Evolutionary conservation across 2,329 filamentous ascomycete species (phyloP).

Genomic region (Fusarium sp.): DNA sequence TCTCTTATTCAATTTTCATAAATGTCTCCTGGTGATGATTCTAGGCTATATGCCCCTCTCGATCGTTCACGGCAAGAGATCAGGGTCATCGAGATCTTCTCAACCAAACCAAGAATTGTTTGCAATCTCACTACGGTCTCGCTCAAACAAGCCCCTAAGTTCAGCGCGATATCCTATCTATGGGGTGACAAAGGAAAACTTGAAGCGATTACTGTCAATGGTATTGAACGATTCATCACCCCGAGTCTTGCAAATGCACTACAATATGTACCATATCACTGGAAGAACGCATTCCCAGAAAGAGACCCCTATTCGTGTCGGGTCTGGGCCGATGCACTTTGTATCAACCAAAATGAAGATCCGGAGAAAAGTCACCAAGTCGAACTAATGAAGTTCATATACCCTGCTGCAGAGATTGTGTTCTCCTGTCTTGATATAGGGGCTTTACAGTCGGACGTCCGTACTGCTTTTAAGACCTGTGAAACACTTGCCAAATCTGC

Average conservation of each 20-base stretch:
- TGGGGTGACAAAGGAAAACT: not conserved
- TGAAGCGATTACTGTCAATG: not conserved
- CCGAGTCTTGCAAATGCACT: not conserved
- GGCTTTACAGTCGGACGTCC: no score
- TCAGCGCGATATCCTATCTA: not conserved
- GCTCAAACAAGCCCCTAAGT: not conserved
- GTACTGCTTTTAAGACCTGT: no score
- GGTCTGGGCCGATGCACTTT: no score
- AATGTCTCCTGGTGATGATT: rapidly evolving
- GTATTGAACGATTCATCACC: not conserved
- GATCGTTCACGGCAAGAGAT: not conserved
- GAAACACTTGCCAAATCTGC: no score
- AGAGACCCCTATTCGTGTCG: no score
- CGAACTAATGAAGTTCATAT: no score
- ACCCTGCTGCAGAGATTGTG: no score
- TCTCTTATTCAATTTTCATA: no score
- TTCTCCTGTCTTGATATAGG: no score
- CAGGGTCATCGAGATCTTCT: not conserved
- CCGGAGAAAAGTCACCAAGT: no score
- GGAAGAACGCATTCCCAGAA: not conserved
- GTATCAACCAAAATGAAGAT: no score
- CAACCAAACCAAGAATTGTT: not conserved
- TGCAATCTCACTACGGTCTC: not conserved
- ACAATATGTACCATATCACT: not conserved
- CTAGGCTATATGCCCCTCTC: not conserved